These are phyloP conservation scores for Botrytis elliptica DNA, from an alignment of 2,329 filamentous ascomycete genomes.

Conservation along the genomic window DNA sequence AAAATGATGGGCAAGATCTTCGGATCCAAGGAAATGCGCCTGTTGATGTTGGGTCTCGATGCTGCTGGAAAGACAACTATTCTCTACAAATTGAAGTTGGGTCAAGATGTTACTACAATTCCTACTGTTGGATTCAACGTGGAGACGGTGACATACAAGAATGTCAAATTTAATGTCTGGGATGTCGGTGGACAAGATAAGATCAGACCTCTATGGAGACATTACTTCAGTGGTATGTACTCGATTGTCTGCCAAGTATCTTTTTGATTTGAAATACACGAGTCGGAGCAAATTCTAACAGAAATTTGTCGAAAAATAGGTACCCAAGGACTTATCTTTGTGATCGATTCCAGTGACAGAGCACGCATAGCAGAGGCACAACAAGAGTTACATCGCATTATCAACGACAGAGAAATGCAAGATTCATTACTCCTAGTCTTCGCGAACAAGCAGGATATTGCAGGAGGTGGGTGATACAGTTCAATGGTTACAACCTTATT, in stretches of 20 bases:
- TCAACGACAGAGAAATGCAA: constrained; percentile 97
- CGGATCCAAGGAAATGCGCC: constrained; percentile 97
- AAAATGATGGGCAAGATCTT: constrained; percentile 99
- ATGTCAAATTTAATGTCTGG: constrained; percentile 99
- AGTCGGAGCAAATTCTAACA: constrained; percentile 15
- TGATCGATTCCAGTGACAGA: constrained; percentile 93
- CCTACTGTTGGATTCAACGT: constrained; percentile 99
- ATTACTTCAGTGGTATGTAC: constrained; percentile 81
- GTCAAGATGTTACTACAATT: constrained; percentile 97
- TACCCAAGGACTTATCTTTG: constrained; percentile 97
- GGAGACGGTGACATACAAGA: constrained; percentile 98
- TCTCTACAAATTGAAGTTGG: constrained; percentile 97
- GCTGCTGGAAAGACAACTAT: constrained; percentile 99
- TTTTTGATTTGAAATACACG: not conserved
- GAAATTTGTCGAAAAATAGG: constrained; percentile 49
- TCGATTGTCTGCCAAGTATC: not conserved
- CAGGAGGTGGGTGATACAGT: constrained; percentile 58
- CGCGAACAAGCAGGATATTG: constrained; percentile 97
- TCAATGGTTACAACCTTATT: not conserved
- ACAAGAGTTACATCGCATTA: constrained; percentile 92
- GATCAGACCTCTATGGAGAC: constrained; percentile 94
- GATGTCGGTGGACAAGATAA: constrained; percentile 99
- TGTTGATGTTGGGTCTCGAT: constrained; percentile 96
- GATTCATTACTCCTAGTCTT: constrained; percentile 93
- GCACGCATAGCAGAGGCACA: constrained; percentile 89